Percentiles rank a stretch among this genome's conserved stretches.
Conservation (phyloP, 1,284 basidiomycete species). For the Sanghuangporus sanghuang region DNA sequence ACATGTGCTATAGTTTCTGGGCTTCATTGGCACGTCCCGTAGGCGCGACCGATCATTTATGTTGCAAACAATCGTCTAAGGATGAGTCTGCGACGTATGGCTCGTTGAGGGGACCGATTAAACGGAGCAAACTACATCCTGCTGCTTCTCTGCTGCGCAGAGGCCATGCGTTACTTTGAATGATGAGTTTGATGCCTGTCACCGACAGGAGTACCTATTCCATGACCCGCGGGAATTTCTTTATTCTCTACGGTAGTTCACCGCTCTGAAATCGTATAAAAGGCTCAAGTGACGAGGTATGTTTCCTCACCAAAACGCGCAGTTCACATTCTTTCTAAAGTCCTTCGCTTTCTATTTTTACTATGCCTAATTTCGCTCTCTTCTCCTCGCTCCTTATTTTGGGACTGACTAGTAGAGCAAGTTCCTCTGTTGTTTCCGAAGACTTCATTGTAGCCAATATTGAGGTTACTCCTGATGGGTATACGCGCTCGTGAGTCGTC, state of each 20-base stretch:
- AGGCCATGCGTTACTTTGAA: background rate
- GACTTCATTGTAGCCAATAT: slow-evolving; percentile 18
- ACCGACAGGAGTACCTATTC: background rate
- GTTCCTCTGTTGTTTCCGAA: slow-evolving; percentile 12
- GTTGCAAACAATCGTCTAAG: background rate
- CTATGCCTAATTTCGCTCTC: slow-evolving; percentile 1
- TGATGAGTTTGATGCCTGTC: background rate
- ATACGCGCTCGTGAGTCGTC: slow-evolving; percentile 25
- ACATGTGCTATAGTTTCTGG: too few species aligned
- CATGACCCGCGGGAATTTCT: background rate
- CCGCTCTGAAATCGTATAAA: background rate
- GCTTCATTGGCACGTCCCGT: too few species aligned
- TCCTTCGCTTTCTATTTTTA: background rate
- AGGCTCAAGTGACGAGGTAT: background rate
- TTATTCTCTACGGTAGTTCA: background rate
- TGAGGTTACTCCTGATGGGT: slow-evolving; percentile 27
- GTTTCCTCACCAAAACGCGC: background rate
- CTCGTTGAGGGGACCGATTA: background rate
- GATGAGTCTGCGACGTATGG: background rate
- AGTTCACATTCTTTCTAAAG: background rate
- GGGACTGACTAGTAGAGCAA: background rate
- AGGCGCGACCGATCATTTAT: background rate
- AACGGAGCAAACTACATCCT: background rate
- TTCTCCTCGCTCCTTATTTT: background rate
- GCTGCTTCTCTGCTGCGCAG: background rate